phyloP scores from a whole-genome alignment of 176 grass and related monocot species.

The Zoysia pacifica region DNA sequence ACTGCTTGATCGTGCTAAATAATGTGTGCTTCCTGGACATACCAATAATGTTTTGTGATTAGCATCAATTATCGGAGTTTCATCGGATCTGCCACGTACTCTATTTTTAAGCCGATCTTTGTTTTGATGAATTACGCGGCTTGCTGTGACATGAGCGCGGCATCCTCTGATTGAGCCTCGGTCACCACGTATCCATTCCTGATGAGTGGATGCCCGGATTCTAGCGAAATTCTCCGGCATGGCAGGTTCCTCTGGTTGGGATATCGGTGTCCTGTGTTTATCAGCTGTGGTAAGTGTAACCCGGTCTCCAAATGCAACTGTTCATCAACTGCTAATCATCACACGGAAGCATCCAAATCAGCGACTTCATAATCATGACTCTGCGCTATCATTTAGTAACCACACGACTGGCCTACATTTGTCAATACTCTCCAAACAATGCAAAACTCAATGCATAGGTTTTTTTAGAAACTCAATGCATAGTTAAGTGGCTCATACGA shows the following conservation, averaged over 20 bases:
- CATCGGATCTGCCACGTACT: not conserved
- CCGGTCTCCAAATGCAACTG: not conserved
- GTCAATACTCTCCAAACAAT: no score
- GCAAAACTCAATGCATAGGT: no score
- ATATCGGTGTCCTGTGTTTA: not conserved
- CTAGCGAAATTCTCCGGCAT: not conserved
- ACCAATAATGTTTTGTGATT: conserved; percentile 29
- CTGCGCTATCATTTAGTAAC: not conserved
- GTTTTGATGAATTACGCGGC: not conserved
- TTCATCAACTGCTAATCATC: conserved; percentile 8
- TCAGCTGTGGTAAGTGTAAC: no score
- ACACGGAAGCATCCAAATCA: not conserved
- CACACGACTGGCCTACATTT: not conserved
- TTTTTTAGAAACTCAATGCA: no score
- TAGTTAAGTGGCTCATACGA: no score
- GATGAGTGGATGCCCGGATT: not conserved
- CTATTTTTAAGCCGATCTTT: not conserved
- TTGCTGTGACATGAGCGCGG: not conserved
- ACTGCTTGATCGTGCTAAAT: conserved; percentile 44
- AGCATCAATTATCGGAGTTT: not conserved
- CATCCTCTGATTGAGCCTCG: not conserved
- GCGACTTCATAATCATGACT: not conserved
- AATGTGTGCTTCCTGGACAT: conserved; percentile 33
- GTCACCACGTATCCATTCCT: not conserved
- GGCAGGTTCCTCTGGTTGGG: not conserved